Conservation (phyloP, 2,329 filamentous ascomycete genomes). For the Whalleya microplaca region DNA sequence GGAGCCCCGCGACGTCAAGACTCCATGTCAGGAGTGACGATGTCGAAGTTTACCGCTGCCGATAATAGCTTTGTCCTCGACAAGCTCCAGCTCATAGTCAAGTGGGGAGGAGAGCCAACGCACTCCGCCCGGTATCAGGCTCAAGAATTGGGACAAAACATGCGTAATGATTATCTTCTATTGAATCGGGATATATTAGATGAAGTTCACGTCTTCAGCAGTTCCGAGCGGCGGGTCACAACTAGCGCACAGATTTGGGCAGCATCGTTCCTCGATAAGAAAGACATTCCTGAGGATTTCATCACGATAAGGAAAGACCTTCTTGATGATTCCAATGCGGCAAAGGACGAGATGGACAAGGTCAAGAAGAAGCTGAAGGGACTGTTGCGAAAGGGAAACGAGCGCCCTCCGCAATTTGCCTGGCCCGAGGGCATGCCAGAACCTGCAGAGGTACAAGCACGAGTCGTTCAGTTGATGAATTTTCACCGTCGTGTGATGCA, state of each 20-base stretch:
- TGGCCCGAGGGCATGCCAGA: constrained; percentile 96
- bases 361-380: constrained; percentile 99
- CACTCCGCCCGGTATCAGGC: constrained; percentile 96
- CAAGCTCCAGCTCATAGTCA: constrained; percentile 96
- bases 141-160: constrained; percentile 91
- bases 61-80: constrained; percentile 93
- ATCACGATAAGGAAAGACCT: constrained; percentile 93
- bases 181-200: constrained; percentile 92
- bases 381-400: constrained; percentile 86
- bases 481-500: constrained; percentile 96
- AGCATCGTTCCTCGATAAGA: constrained; percentile 82
- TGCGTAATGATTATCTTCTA: constrained; percentile 90
- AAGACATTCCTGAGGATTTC: constrained; percentile 82
- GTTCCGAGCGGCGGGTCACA: constrained; percentile 90
- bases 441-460: constrained; percentile 87
- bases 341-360: constrained; percentile 99
- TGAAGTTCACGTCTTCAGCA: constrained; percentile 93
- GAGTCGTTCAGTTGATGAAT: constrained; percentile 95
- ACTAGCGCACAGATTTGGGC: constrained; percentile 98
- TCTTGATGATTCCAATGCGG: constrained; percentile 95
- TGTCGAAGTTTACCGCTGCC: constrained; percentile 90
- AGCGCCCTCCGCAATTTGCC: constrained; percentile 93
- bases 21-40: constrained; percentile 85
- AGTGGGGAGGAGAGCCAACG: constrained; percentile 98
- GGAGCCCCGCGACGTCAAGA: constrained; percentile 69